Conservation (phyloP, 805 yeast species). For the Tetrapisispora iriomotensis region DNA sequence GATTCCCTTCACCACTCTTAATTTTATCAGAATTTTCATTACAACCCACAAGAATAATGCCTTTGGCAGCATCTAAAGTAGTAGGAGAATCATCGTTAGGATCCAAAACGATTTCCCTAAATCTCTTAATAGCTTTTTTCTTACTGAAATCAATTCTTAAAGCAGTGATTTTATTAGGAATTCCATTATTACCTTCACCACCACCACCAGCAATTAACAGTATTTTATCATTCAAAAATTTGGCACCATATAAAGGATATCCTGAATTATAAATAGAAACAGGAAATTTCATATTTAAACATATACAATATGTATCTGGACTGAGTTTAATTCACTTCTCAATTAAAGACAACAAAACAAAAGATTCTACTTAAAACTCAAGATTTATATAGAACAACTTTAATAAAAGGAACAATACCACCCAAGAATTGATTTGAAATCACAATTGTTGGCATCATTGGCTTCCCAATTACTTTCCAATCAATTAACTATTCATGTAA, state of each 20-base stretch:
- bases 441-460: too few species aligned
- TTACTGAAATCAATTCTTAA: slow-evolving; percentile 47
- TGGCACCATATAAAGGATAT: slow-evolving; percentile 75
- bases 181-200: slow-evolving; percentile 86
- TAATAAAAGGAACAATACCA: too few species aligned
- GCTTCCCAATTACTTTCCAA: too few species aligned
- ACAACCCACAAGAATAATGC: slow-evolving; percentile 59
- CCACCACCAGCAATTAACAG: slow-evolving; percentile 87
- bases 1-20: slow-evolving; percentile 47
- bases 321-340: too few species aligned
- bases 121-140: slow-evolving; percentile 40
- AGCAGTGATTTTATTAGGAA: slow-evolving; percentile 73
- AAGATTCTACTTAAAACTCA: too few species aligned
- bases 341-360: too few species aligned
- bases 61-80: slow-evolving; percentile 47
- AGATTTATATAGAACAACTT: too few species aligned
- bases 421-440: too few species aligned
- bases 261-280: slow-evolving; percentile 34
- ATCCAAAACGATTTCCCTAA: slow-evolving; percentile 51
- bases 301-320: too few species aligned
- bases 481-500: too few species aligned
- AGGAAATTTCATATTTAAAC: slow-evolving; percentile 16
- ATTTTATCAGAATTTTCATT: slow-evolving; percentile 57
- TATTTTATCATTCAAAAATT: slow-evolving; percentile 50
- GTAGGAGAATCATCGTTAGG: slow-evolving; percentile 82